phyloP scores from a whole-genome alignment of 306 rosid species.

The Castanea crenata region DNA sequence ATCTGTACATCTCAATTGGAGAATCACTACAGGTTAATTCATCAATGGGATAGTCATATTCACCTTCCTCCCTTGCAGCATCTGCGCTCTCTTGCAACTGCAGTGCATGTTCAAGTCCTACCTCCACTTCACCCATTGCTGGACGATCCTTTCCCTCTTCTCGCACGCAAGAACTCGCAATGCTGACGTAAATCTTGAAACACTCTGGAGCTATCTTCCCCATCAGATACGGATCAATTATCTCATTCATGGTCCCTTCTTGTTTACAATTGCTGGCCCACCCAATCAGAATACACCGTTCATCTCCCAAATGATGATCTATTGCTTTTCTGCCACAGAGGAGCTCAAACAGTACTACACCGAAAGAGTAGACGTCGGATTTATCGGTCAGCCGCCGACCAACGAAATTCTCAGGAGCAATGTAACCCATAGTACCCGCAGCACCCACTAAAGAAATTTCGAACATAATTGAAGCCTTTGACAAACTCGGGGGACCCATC shows the following conservation, averaged over 20 bases:
- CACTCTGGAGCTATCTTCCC: constrained; percentile 28
- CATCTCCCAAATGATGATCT: too few relatives aligned
- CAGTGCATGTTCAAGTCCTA: constrained; percentile 32
- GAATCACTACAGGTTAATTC: too few relatives aligned
- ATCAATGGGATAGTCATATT: too few relatives aligned
- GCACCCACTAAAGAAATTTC: too few relatives aligned
- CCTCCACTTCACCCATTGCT: constrained; percentile 36
- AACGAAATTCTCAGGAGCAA: constrained; percentile 1
- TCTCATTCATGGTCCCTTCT: background rate
- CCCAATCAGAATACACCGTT: background rate
- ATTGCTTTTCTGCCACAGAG: background rate
- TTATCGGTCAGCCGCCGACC: background rate
- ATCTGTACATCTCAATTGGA: too few relatives aligned
- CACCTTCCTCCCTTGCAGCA: too few relatives aligned
- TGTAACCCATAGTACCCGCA: background rate
- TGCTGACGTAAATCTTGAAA: constrained; percentile 11
- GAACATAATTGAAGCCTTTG: background rate
- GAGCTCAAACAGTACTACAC: constrained; percentile 6
- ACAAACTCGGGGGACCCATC: background rate
- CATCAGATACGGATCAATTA: constrained; percentile 19
- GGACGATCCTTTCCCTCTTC: constrained; percentile 7
- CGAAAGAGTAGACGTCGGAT: constrained; percentile 19
- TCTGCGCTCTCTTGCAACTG: constrained; percentile 23
- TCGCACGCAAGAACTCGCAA: constrained; percentile 13
- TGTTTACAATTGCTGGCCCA: background rate